Conservation (phyloP, 441 rosid genomes). For the Erodium moschatum region DNA sequence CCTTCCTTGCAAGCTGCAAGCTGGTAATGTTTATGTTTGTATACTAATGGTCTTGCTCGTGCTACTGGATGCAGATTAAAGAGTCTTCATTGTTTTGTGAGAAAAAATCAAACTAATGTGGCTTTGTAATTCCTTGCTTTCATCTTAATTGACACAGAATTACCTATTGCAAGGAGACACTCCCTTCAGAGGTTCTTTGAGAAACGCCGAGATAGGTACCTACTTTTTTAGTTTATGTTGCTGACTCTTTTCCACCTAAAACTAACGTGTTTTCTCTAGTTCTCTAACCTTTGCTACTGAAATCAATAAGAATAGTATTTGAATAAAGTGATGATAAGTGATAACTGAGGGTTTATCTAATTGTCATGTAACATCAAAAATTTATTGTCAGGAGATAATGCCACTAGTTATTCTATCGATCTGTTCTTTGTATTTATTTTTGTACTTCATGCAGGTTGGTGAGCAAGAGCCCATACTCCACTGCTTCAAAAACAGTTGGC, state of each 20-base stretch:
- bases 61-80: constrained; percentile 9
- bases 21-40: constrained; percentile 37
- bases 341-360: background rate
- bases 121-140: constrained; percentile 4
- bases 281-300: too few relatives aligned
- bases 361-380: background rate
- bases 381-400: too few relatives aligned
- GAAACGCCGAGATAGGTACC: constrained; percentile 83
- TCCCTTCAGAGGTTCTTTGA: constrained; percentile 85
- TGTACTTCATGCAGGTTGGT: too few relatives aligned
- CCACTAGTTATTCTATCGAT: too few relatives aligned
- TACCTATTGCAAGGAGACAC: constrained; percentile 80
- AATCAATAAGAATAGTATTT: background rate
- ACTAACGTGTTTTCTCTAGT: too few relatives aligned
- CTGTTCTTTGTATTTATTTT: too few relatives aligned
- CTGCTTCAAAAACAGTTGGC: too few relatives aligned
- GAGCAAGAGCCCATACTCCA: too few relatives aligned
- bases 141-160: constrained; percentile 36
- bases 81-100: background rate
- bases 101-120: background rate
- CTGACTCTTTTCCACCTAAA: background rate
- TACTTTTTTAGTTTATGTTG: background rate
- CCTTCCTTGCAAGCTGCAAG: constrained; percentile 61
- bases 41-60: constrained; percentile 1
- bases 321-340: background rate